A percentile compares a stretch with the other conserved stretches of the same genome.
These are phyloP conservation scores for Pulveroboletus ravenelii DNA, from an alignment of 768 basidiomycete genomes.

Conservation along the genomic window DNA sequence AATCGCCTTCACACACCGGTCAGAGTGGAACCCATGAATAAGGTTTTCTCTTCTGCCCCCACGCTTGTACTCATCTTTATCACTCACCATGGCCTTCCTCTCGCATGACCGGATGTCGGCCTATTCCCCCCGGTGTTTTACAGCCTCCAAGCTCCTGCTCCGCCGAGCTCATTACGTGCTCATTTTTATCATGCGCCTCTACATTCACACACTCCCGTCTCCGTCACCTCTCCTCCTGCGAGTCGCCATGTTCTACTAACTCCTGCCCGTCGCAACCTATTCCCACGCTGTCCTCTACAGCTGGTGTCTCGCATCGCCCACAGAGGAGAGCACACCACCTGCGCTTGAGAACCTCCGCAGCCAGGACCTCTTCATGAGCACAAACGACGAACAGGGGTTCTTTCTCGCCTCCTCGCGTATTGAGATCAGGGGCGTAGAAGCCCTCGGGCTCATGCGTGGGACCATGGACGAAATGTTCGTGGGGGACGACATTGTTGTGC, in stretches of 20 bases:
- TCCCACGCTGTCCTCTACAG: slow-evolving; percentile 92
- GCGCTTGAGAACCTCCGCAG: slow-evolving; percentile 57
- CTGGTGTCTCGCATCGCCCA: slow-evolving; percentile 44
- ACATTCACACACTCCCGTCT: slow-evolving; percentile 64
- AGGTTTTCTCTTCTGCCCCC: neutral
- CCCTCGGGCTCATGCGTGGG: slow-evolving; percentile 77
- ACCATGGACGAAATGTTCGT: slow-evolving; percentile 90
- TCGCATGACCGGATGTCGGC: neutral
- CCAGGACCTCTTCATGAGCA: slow-evolving; percentile 70
- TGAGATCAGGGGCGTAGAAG: slow-evolving; percentile 80
- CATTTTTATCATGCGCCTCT: slow-evolving; percentile 70
- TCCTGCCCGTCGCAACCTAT: slow-evolving; percentile 88
- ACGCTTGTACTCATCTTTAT: neutral
- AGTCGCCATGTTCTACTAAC: slow-evolving; percentile 62
- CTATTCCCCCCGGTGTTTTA: slow-evolving; percentile 3
- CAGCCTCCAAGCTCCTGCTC: slow-evolving; percentile 49
- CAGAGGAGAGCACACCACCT: slow-evolving; percentile 27
- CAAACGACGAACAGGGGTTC: slow-evolving; percentile 79
- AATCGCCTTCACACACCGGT: too few relatives aligned
- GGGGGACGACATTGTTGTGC: slow-evolving; percentile 57
- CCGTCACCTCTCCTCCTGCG: slow-evolving; percentile 73
- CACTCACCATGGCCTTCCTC: too few relatives aligned
- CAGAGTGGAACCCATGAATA: too few relatives aligned
- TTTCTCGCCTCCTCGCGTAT: slow-evolving; percentile 83
- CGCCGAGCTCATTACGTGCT: slow-evolving; percentile 60